Conservation (phyloP, 2,329 filamentous ascomycete genomes). For the Alternaria brassicicola region DNA sequence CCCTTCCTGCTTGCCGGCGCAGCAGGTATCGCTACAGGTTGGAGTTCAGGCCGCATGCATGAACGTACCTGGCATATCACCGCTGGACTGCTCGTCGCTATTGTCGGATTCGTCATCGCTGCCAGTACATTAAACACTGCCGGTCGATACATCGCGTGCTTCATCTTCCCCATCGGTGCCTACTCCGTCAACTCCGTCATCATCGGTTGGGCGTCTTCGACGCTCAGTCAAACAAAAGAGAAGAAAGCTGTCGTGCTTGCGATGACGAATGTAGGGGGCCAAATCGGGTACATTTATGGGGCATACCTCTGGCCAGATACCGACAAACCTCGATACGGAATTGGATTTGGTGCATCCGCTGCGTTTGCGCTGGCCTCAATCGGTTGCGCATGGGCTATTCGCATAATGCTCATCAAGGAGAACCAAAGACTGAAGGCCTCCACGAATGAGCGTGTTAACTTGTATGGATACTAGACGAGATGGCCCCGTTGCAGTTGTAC, state of each 20-base stretch:
- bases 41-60: conserved; percentile 57
- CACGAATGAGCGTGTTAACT: conserved; percentile 35
- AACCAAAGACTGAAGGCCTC: conserved; percentile 31
- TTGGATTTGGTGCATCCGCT: conserved; percentile 39
- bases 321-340: conserved; percentile 33
- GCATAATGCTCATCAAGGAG: conserved; percentile 35
- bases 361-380: conserved; percentile 37
- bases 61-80: conserved; percentile 61
- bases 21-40: conserved; percentile 56
- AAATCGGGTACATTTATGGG: conserved; percentile 41
- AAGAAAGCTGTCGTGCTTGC: conserved; percentile 42
- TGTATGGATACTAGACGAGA: conserved; percentile 33
- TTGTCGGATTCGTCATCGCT: conserved; percentile 52
- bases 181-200: conserved; percentile 42
- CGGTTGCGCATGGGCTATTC: conserved; percentile 38
- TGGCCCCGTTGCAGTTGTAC: not conserved
- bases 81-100: conserved; percentile 48
- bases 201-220: conserved; percentile 39
- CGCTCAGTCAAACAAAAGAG: conserved; percentile 37
- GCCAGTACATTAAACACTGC: conserved; percentile 37
- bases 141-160: conserved; percentile 37
- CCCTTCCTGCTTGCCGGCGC: conserved; percentile 57
- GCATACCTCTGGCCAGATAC: conserved; percentile 36
- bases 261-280: conserved; percentile 37
- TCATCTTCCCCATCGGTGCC: conserved; percentile 40